A percentile compares a stretch with the other conserved stretches of the same genome.
phyloP scores from a whole-genome alignment of 768 basidiomycete genomes.

The Lactarius vividus region DNA sequence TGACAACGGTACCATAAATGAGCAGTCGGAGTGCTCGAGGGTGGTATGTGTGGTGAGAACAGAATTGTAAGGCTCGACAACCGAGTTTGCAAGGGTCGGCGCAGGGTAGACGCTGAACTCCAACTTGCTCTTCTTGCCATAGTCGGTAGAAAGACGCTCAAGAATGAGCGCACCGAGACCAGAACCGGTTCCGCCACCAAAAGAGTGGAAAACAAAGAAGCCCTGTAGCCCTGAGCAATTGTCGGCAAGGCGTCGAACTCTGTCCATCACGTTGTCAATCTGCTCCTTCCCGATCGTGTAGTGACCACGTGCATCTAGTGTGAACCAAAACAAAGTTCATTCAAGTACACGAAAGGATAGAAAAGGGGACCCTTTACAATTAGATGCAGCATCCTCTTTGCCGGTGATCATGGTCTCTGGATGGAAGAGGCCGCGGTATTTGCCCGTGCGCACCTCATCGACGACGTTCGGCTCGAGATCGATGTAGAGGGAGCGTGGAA shows the following conservation, averaged over 20 bases:
- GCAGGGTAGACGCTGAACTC: constrained; percentile 99
- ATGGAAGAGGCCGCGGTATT: constrained; percentile 97
- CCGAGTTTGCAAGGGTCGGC: constrained; percentile 89
- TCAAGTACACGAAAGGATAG: background rate
- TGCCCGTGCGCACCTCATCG: constrained; percentile 94
- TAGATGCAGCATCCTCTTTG: constrained; percentile 99
- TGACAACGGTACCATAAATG: constrained; percentile 78
- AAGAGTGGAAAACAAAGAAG: constrained; percentile 99
- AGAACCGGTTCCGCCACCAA: constrained; percentile 99
- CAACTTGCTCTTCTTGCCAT: constrained; percentile 98
- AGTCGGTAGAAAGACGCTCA: constrained; percentile 96
- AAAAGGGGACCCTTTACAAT: constrained; percentile 61
- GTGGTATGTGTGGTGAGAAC: constrained; percentile 98
- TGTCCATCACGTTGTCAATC: constrained; percentile 96
- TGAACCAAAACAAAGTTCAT: background rate
- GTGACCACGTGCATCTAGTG: constrained; percentile 92
- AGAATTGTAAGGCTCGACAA: constrained; percentile 99
- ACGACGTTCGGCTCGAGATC: constrained; percentile 97
- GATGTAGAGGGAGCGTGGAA: constrained; percentile 95
- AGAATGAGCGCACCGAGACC: constrained; percentile 97
- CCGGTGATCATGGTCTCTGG: constrained; percentile 98
- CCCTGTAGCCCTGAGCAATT: constrained; percentile 98
- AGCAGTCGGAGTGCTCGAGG: constrained; percentile 99
- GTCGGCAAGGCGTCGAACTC: constrained; percentile 93
- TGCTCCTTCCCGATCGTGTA: constrained; percentile 99